phyloP scores from a whole-genome alignment of 495 filamentous ascomycete species.

The Xanthoparmelia taractica region DNA sequence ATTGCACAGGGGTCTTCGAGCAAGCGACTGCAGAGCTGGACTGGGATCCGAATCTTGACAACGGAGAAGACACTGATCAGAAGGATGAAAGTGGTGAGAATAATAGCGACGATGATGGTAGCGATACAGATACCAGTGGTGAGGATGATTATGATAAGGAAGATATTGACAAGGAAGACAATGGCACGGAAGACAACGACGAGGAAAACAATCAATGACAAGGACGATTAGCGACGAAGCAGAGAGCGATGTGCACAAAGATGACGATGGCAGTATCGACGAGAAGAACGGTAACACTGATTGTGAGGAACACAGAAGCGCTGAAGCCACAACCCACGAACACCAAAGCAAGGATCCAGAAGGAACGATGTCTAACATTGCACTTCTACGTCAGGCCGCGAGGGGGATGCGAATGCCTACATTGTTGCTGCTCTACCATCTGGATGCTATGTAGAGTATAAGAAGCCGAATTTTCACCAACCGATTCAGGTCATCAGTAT shows the following conservation, averaged over 20 bases:
- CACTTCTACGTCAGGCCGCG: neutral
- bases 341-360: neutral
- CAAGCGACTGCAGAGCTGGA: neutral
- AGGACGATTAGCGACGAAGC: too few species aligned
- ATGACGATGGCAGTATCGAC: neutral
- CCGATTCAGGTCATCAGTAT: neutral
- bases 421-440: too few species aligned
- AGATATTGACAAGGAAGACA: neutral
- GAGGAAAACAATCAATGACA: neutral
- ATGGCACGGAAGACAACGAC: neutral
- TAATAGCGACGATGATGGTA: neutral
- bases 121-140: neutral
- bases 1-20: neutral
- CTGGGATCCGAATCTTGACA: neutral
- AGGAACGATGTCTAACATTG: neutral
- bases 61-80: neutral
- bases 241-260: too few species aligned
- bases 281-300: neutral
- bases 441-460: too few species aligned
- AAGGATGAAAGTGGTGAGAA: neutral
- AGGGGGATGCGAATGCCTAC: neutral
- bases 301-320: neutral
- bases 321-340: neutral
- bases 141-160: neutral
- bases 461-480: neutral